These are phyloP conservation scores for Cercospora citrullina DNA, from an alignment of 2,329 filamentous ascomycete genomes.

Conservation along the genomic window DNA sequence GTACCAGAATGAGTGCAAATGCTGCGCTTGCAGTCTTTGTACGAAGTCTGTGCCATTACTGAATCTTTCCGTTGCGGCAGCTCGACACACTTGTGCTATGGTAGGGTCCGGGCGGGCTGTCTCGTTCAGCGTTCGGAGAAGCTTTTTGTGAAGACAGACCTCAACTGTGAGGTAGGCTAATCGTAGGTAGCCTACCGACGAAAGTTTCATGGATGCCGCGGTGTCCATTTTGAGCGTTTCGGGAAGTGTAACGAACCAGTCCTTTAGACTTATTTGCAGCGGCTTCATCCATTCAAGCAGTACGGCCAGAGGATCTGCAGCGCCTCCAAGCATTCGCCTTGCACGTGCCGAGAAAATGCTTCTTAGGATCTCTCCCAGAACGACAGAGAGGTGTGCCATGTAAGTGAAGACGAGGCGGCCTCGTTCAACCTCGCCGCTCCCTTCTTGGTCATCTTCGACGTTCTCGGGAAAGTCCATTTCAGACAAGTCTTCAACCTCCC, in stretches of 20 bases:
- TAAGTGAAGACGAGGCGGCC: slow-evolving; percentile 35
- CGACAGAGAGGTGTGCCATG: slow-evolving; percentile 32
- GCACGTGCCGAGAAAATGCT: slow-evolving; percentile 29
- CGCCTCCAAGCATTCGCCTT: slow-evolving; percentile 21
- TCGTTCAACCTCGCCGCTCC: slow-evolving; percentile 35
- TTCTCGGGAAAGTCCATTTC: slow-evolving; percentile 37
- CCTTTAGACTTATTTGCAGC: slow-evolving; percentile 31
- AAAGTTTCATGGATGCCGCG: slow-evolving; percentile 34
- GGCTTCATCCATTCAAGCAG: slow-evolving; percentile 32
- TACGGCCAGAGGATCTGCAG: slow-evolving; percentile 20
- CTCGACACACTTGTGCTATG: slow-evolving; percentile 43
- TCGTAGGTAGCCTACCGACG: slow-evolving; percentile 45
- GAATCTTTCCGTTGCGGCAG: slow-evolving; percentile 47
- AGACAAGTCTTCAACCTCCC: slow-evolving; percentile 31
- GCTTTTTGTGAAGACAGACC: slow-evolving; percentile 48
- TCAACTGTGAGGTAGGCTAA: slow-evolving; percentile 50
- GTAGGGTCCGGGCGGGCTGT: slow-evolving; percentile 31
- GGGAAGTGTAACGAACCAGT: slow-evolving; percentile 31
- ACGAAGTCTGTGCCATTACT: slow-evolving; percentile 49
- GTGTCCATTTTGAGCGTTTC: slow-evolving; percentile 33
- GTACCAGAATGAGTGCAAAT: slow-evolving; percentile 52
- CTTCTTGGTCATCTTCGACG: slow-evolving; percentile 33
- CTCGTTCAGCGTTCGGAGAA: slow-evolving; percentile 40
- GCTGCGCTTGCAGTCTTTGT: slow-evolving; percentile 46
- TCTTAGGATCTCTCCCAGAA: slow-evolving; percentile 30